These are phyloP conservation scores for Lasiosphaeria hispida DNA, from an alignment of 495 filamentous ascomycete species.

Conservation along the genomic window DNA sequence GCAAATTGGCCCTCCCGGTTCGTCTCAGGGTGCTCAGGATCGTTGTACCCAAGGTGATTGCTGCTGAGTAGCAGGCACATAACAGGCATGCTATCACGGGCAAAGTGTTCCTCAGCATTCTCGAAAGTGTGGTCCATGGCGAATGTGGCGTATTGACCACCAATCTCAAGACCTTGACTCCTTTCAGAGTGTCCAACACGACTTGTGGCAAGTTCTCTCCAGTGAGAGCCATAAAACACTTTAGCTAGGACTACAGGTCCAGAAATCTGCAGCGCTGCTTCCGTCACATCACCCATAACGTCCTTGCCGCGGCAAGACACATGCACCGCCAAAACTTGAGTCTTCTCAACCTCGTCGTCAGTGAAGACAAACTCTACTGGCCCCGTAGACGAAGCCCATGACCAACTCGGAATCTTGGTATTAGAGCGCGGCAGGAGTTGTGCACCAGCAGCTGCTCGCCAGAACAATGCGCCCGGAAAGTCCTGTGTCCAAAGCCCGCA, in stretches of 20 bases:
- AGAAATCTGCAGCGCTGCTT: background rate
- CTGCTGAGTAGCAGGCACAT: background rate
- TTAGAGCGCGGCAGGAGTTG: background rate
- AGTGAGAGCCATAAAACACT: no score
- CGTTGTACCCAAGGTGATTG: background rate
- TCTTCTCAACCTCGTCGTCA: background rate
- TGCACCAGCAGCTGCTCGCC: background rate
- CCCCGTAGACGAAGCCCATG: background rate
- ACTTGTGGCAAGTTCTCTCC: no score
- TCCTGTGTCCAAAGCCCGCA: constrained; percentile 3
- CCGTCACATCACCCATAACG: background rate
- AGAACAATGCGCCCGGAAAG: background rate
- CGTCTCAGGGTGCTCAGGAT: background rate
- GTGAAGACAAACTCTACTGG: background rate
- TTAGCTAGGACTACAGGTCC: background rate
- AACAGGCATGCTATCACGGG: background rate
- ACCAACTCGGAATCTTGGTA: constrained; percentile 5
- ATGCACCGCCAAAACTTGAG: background rate
- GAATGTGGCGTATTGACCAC: background rate
- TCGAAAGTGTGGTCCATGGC: background rate
- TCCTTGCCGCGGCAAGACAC: background rate
- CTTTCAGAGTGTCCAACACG: background rate
- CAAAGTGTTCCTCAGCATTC: background rate
- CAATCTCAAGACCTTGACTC: background rate
- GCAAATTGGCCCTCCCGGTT: background rate